These are phyloP conservation scores for Tulasnella sp. DNA, from an alignment of 768 basidiomycete genomes.

Conservation along the genomic window DNA sequence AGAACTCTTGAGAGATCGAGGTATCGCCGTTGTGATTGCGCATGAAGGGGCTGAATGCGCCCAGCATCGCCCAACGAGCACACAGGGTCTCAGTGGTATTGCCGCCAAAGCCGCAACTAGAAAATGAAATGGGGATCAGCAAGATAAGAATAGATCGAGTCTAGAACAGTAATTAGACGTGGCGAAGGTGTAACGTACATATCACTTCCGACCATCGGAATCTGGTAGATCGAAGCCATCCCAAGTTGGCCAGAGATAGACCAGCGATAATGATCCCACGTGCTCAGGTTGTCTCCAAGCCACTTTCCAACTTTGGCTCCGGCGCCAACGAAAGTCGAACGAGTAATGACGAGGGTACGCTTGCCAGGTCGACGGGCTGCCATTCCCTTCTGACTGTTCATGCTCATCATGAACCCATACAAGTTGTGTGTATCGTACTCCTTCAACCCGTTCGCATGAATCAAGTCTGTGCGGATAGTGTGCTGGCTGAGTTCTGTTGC, in stretches of 20 bases:
- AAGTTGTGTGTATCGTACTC: conserved; percentile 30
- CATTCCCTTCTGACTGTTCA: conserved; percentile 52
- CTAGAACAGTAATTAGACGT: conserved; percentile 27
- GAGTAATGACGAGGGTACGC: conserved; percentile 59
- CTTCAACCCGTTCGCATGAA: conserved; percentile 20
- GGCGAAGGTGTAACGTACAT: conserved; percentile 49
- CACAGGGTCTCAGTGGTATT: conserved; percentile 63
- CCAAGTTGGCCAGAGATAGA: conserved; percentile 60
- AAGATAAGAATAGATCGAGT: background rate
- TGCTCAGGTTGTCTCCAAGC: conserved; percentile 59
- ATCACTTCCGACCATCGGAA: conserved; percentile 73
- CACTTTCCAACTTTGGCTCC: conserved; percentile 63
- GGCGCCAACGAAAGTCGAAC: conserved; percentile 65
- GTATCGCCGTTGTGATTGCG: conserved; percentile 56
- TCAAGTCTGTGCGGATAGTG: conserved; percentile 24
- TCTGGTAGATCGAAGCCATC: conserved; percentile 56
- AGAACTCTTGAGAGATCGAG: conserved; percentile 56
- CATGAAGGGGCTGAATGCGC: conserved; percentile 75
- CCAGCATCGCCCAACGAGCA: conserved; percentile 68
- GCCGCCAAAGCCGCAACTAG: conserved; percentile 25
- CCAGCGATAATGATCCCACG: conserved; percentile 50
- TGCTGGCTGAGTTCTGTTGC: conserved; percentile 12
- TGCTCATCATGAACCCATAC: conserved; percentile 66
- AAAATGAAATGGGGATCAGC: background rate
- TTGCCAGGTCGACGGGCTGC: conserved; percentile 52